A percentile compares a stretch with the other conserved stretches of the same genome.
phyloP scores from a whole-genome alignment of 768 basidiomycete genomes.

The Rhizopogon vinicolor region DNA sequence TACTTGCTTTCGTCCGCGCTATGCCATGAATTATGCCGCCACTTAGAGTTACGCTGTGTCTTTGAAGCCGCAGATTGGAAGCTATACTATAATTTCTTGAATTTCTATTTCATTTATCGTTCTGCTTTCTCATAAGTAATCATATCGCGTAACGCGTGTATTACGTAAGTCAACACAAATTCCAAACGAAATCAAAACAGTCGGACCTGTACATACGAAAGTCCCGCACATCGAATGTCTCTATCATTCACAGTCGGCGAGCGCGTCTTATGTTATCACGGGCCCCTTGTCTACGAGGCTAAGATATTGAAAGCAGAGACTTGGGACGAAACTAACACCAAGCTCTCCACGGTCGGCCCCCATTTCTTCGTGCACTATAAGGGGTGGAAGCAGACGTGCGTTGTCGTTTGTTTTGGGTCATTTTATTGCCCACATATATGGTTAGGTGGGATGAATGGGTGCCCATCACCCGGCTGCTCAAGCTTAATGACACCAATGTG shows the following conservation, averaged over 20 bases:
- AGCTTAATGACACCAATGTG: constrained; percentile 78
- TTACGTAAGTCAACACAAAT: background rate
- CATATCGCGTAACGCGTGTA: too few species aligned
- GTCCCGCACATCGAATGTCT: constrained; percentile 3
- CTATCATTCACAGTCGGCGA: constrained; percentile 57
- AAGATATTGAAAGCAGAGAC: constrained; percentile 74
- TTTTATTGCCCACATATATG: background rate
- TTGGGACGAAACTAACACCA: constrained; percentile 60
- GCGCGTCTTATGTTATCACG: constrained; percentile 90
- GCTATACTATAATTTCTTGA: too few species aligned
- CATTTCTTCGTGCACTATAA: constrained; percentile 98
- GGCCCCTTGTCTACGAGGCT: constrained; percentile 93
- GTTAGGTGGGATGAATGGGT: constrained; percentile 98
- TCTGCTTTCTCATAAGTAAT: too few species aligned
- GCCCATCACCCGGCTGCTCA: constrained; percentile 71
- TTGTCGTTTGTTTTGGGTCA: constrained; percentile 7
- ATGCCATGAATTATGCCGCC: background rate
- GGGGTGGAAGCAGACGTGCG: constrained; percentile 97
- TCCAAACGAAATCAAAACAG: constrained; percentile 1
- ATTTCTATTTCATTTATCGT: too few species aligned
- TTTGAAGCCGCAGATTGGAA: too few species aligned
- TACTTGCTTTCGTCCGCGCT: background rate
- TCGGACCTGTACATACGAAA: too few species aligned
- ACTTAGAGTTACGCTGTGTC: too few species aligned
- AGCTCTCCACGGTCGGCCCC: constrained; percentile 58